Base-by-base conservation (phyloP, 1,139 yeast species). In the Pichia norvegensis region DNA sequence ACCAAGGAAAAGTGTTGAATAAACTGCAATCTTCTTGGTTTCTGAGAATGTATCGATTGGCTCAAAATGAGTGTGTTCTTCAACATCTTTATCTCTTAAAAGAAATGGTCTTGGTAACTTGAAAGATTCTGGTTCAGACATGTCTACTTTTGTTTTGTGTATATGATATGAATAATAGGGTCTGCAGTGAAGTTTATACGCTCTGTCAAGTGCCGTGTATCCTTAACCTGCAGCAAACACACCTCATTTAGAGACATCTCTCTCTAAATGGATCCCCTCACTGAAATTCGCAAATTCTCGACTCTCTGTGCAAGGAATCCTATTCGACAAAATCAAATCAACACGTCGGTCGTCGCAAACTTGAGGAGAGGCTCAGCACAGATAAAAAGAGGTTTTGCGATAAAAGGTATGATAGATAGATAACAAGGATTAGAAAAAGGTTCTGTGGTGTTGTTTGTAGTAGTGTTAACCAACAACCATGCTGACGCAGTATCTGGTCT, bases 1-100 rank as follows among this genome's bases (percentile, higher is more conserved):
- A 23, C 62, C 63, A 16, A 63, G 50, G 41, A 64, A 54, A 13
- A 63, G 44, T 19, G 60, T 66, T 4, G 77, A 69, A 44, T 65
- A 60, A 14, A 64, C 58, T 7, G 70, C 67, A 6, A 73, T 67
- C 40, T 67, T 65, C 41, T 67, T 59, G 8, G 77, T 64, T 43
- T 63, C 66, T 29, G 59, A 62, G 41, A 73, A 56, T 4, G 81
- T 73, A 57, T 75, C 72, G 40, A 69, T 64, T 33, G 78, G 74
- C 39, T 55, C 52, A 57, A 61, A 74, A 48, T 41, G 46, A 11
- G 46, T 46, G 22, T 48, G 46, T n/a, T 46, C 43, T 17, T 36
- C 39, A 36, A 39, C 44, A 22, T 45, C 50, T 2, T 46, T 29
- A 45, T 51, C 52, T 38, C 47, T 54, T 2, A 60, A 55, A 48